phyloP scores from a whole-genome alignment of 768 basidiomycete species.

The Naematelia encephala region DNA sequence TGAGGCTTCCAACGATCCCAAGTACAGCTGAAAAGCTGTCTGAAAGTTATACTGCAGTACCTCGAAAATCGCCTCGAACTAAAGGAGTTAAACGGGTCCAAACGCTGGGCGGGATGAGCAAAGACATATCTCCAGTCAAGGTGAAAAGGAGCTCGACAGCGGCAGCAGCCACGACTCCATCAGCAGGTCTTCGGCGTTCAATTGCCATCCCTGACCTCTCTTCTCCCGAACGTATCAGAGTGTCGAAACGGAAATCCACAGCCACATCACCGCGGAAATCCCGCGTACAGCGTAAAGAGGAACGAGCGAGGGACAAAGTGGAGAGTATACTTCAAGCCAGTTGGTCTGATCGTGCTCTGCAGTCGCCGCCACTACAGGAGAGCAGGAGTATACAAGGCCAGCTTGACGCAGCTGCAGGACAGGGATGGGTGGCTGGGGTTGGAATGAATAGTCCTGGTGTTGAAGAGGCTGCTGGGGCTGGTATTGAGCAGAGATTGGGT shows the following conservation, averaged over 20 bases:
- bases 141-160: background rate
- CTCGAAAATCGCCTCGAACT: background rate
- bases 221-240: background rate
- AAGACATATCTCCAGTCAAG: background rate
- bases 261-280: constrained; percentile 6
- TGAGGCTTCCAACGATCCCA: constrained; percentile 23
- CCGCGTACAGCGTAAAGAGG: constrained; percentile 11
- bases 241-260: background rate
- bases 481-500: constrained; percentile 34
- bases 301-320: constrained; percentile 19
- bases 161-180: background rate
- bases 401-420: background rate
- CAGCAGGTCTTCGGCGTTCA: background rate
- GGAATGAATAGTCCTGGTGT: constrained; percentile 20
- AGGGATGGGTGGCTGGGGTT: background rate
- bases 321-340: constrained; percentile 31
- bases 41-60: constrained; percentile 3
- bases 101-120: background rate
- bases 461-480: constrained; percentile 18
- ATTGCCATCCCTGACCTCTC: background rate
- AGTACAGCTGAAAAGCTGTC: constrained; percentile 23
- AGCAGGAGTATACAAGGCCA: background rate
- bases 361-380: constrained; percentile 9
- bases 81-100: background rate
- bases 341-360: constrained; percentile 27